Evolutionary conservation across 2,329 filamentous ascomycete species (phyloP), one percentile per base, ranked within the genome.

Genomic region (Fusarium tanahbumbuense): DNA sequence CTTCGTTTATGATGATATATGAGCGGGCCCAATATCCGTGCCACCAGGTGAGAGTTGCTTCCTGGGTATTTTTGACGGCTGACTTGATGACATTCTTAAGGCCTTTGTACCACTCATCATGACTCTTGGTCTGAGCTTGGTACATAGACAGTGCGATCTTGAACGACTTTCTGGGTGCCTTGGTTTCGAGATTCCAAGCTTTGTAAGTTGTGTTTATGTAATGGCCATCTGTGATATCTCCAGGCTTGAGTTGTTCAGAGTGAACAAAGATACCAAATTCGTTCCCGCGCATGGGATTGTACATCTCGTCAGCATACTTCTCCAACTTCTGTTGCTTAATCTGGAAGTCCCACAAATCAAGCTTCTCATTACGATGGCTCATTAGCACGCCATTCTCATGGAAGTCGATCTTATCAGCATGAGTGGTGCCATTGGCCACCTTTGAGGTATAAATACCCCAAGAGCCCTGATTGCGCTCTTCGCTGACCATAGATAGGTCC

Each of bases 371-470:
- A 0, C 59, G 46, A 22, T 61, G 59, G 28, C 59, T 62, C 56
- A 61, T 46, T 3, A 62, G 37, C 0, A 62, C 59, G 4, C 59
- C 59, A 1, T 46, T 62, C 9, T 62, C 40, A 10, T 61, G 46
- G 45, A 61, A 61, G 1, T 5, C 22, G 4, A 62, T 61, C 15
- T 62, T 54, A 10, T 62, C 56, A 15, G 56, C 56, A 9, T 62
- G 61, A 0, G 59, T 61, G 11, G 59, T 62, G 1, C 59, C 59
- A 6, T 62, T 62, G 8, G 59, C 59, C 27, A 61, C 25, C 13
- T 62, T 62, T 11, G 59, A 62, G 2, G 56, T 62, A 11, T 61
- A 62, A 16, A 62, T 53, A 3, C 56, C 56, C 45, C 59, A 61
- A 1, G 56, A 62, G 6, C 56, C 59, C 25, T 62, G 45, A 0